Evolutionary conservation across 805 yeast species (phyloP).

Genomic region (Ascoidea tarda): DNA sequence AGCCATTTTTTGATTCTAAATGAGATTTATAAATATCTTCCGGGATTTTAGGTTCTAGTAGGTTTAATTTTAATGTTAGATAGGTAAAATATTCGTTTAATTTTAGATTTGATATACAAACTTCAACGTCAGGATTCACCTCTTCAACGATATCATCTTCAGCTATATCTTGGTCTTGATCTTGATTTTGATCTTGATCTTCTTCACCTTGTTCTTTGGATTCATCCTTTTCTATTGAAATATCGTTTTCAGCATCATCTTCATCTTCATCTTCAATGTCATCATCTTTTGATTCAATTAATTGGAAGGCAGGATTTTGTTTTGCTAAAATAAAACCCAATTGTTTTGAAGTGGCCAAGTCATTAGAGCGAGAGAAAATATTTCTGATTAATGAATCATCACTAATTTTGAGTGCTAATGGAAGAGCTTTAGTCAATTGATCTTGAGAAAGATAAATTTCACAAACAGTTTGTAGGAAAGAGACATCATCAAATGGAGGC

Average conservation of each 20-base stretch:
- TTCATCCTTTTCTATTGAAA: conserved; percentile 33
- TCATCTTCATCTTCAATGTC: background rate
- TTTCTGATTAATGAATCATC: conserved; percentile 63
- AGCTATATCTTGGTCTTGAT: background rate
- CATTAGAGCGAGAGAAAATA: conserved; percentile 72
- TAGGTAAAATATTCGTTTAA: conserved; percentile 69
- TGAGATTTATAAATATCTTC: conserved; percentile 91
- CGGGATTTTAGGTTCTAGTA: conserved; percentile 83
- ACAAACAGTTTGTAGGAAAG: conserved; percentile 80
- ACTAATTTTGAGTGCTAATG: conserved; percentile 80
- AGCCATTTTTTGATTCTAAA: conserved; percentile 54
- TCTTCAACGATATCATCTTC: background rate
- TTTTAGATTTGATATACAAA: conserved; percentile 68
- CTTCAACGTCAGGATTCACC: conserved; percentile 26
- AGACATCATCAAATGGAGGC: conserved; percentile 86
- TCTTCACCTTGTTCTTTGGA: background rate
- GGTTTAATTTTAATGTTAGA: conserved; percentile 74
- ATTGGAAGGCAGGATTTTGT: conserved; percentile 67
- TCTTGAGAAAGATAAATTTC: conserved; percentile 68
- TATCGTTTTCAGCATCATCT: background rate
- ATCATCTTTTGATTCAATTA: conserved; percentile 22
- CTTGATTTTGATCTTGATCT: background rate
- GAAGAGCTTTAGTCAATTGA: conserved; percentile 79
- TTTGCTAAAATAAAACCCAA: conserved; percentile 79
- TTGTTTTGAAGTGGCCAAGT: conserved; percentile 69